Base-by-base conservation (phyloP, 108 stramenopile genomes). In the Cylindrotheca closterium region DNA sequence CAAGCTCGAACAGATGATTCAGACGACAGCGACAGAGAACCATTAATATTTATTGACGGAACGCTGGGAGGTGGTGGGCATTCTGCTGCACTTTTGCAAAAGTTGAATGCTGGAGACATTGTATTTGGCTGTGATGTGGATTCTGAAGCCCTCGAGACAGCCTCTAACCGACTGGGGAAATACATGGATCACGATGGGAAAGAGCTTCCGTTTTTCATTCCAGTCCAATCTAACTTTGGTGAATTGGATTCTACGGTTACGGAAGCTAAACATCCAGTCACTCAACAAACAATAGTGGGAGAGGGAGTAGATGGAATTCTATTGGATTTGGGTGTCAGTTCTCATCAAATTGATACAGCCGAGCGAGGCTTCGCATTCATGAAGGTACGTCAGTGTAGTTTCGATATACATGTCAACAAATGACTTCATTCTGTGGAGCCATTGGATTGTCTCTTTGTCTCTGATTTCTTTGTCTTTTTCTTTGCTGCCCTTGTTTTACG, bases 281-380 rank as follows among this genome's bases (percentile, higher is more conserved):
- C 85, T 24, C 26, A 45, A 2, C 4, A 23, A 22, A 27, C 1
- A 15, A 32, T 7, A 24, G 23, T 4, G 3, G 33, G 18, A 7
- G 24, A 30, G 26, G 81, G 83, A 26, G 91, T 93, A 7, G 93
- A 96, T 66, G 97, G 97, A n/a, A 87, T 98, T 47, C 66, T 98
- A 8, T 70, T 98, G 10, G 97, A 98, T 75, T 69, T 96, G 25
- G 97, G 97, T 8, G 93, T 98, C 1, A 92, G 88, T 10, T 94
- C 92, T 5, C 88, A 94, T 77, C 97, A 98, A 77, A 92, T 98
- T 55, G 87, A 98, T 70, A 84, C 69, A 1, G 64, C 88, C 3
- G 91, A 83, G 21, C 88, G 97, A 5, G 97, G 97, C 4, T 98
- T 98, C 82, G 79, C 90, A 31, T 96, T 96, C 57, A 86, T 93